Percentiles rank a stretch among this genome's conserved stretches.
Conservation (phyloP, 768 basidiomycete genomes). For the Boletus insuetus region DNA sequence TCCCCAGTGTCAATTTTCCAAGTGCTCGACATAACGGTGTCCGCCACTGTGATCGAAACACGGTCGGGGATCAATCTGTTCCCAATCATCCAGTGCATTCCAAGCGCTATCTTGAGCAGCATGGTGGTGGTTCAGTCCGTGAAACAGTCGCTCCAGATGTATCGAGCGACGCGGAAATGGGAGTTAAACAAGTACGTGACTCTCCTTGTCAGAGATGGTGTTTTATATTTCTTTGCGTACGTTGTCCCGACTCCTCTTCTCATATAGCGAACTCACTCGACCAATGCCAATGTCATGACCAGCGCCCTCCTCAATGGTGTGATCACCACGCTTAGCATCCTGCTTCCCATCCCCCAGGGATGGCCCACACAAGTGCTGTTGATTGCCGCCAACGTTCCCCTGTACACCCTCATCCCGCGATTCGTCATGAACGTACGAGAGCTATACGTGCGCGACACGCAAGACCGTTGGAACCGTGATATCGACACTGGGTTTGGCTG, state of each 20-base stretch:
- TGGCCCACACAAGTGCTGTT: not conserved
- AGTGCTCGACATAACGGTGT: not conserved
- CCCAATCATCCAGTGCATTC: not conserved
- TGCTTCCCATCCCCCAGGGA: not conserved
- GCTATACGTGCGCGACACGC: not conserved
- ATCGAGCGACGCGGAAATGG: not conserved
- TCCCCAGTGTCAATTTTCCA: not conserved
- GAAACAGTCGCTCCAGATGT: not conserved
- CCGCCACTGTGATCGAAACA: not conserved
- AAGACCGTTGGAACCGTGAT: too few species aligned
- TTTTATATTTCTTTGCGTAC: not conserved
- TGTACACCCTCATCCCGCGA: not conserved
- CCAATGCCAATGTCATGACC: too few species aligned
- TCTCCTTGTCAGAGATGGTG: not conserved
- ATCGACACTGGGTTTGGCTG: too few species aligned
- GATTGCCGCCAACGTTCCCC: not conserved
- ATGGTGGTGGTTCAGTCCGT: not conserved
- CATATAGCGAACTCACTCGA: too few species aligned
- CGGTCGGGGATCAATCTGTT: not conserved
- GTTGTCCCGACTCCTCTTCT: too few species aligned
- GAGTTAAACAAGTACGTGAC: not conserved
- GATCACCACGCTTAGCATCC: not conserved
- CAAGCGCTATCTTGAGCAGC: not conserved
- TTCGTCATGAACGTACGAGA: not conserved
- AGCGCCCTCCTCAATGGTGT: not conserved